Conservation (phyloP, 148 eudicot species). For the Drosera capensis region DNA sequence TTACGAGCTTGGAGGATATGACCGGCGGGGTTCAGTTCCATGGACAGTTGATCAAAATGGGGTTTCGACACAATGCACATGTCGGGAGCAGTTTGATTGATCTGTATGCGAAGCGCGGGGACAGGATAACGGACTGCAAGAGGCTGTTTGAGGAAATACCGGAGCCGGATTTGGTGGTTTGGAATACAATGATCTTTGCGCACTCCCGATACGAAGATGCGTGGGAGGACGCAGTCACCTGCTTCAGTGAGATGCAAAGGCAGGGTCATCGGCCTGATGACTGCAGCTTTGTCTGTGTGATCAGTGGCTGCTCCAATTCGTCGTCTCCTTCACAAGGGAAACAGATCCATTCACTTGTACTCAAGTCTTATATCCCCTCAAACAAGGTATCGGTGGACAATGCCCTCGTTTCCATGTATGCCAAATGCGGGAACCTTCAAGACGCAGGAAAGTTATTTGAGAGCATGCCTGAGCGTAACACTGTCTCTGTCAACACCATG, state of each 20-base stretch:
- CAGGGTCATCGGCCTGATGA: conserved; percentile 51
- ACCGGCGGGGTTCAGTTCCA: conserved; percentile 69
- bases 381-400: conserved; percentile 54
- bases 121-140: conserved; percentile 25
- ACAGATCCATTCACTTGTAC: conserved; percentile 47
- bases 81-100: conserved; percentile 76
- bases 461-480: conserved; percentile 58
- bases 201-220: conserved; percentile 47
- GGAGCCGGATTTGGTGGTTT: conserved; percentile 56
- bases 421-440: conserved; percentile 59
- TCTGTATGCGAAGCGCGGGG: conserved; percentile 51
- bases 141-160: conserved; percentile 45
- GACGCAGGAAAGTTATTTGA: conserved; percentile 63
- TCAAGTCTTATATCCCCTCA: conserved; percentile 52
- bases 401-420: conserved; percentile 63
- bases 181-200: conserved; percentile 81
- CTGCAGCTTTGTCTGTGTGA: conserved; percentile 64
- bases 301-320: conserved; percentile 50
- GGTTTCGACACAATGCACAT: conserved; percentile 45
- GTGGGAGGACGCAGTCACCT: conserved; percentile 41
- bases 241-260: conserved; percentile 43
- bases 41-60: conserved; percentile 47
- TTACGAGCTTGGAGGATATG: conserved; percentile 45
- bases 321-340: conserved; percentile 64
- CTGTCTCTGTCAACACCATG: conserved; percentile 52